Percentiles rank a stretch among this genome's conserved stretches.
Evolutionary conservation across 768 basidiomycete genomes (phyloP).

Genomic region (Collybia sordida): DNA sequence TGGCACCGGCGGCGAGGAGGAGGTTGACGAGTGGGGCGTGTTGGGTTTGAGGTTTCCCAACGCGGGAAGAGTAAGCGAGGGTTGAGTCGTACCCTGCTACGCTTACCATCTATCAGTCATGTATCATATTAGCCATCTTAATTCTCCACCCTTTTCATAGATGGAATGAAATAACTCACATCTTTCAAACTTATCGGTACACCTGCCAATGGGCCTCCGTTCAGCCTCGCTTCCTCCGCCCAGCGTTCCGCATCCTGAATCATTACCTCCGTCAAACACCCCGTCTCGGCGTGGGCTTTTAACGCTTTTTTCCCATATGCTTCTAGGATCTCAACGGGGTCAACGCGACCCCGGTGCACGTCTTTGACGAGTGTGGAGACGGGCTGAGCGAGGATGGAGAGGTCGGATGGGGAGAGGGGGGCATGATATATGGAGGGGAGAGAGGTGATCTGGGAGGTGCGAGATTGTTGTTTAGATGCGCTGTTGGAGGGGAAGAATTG

Average conservation of each 20-base stretch:
- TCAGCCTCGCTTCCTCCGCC: conserved; percentile 28
- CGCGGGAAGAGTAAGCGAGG: conserved; percentile 56
- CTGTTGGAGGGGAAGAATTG: too few species aligned
- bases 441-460: conserved; percentile 25
- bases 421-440: conserved; percentile 29
- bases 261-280: conserved; percentile 59
- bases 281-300: conserved; percentile 44
- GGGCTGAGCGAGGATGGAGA: conserved; percentile 26
- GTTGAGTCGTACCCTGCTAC: conserved; percentile 57
- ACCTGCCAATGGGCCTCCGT: conserved; percentile 45
- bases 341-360: conserved; percentile 26
- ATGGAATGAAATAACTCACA: conserved; percentile 13
- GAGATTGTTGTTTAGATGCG: conserved; percentile 33
- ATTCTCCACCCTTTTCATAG: too few species aligned
- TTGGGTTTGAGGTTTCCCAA: conserved; percentile 39
- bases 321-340: conserved; percentile 34
- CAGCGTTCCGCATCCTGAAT: conserved; percentile 36
- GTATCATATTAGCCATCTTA: conserved; percentile 10
- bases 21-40: conserved; percentile 54
- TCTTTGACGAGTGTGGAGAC: conserved; percentile 26
- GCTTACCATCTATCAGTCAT: conserved; percentile 41
- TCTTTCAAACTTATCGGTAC: conserved; percentile 59
- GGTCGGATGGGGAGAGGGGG: conserved; percentile 26
- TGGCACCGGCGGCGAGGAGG: conserved; percentile 59
- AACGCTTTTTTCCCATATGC: conserved; percentile 48